Percentiles rank a stretch among this genome's conserved stretches.
Conservation (phyloP, 495 filamentous ascomycete genomes). For the Parathielavia appendiculata region DNA sequence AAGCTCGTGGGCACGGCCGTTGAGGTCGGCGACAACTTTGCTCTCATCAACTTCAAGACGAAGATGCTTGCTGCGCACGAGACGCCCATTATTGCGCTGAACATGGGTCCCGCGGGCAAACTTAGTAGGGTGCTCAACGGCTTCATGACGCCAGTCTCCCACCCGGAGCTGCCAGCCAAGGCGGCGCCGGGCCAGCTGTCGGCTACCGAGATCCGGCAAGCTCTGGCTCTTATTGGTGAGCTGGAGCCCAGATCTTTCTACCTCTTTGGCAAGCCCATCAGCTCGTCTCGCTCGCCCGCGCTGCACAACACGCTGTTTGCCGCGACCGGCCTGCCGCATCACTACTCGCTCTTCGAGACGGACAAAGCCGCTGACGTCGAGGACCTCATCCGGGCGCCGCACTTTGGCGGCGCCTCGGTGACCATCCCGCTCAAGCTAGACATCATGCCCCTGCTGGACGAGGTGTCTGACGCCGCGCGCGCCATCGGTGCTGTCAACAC, state of each 20-base stretch:
- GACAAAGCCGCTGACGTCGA: slow-evolving; percentile 57
- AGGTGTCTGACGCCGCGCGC: slow-evolving; percentile 68
- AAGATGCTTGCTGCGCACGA: slow-evolving; percentile 67
- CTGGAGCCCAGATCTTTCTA: slow-evolving; percentile 74
- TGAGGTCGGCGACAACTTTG: slow-evolving; percentile 76
- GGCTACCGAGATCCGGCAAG: slow-evolving; percentile 78
- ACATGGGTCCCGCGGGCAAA: slow-evolving; percentile 88
- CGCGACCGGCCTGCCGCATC: slow-evolving; percentile 76
- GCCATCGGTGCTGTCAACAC: slow-evolving; percentile 95
- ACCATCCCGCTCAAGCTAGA: slow-evolving; percentile 94
- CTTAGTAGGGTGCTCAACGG: slow-evolving; percentile 83
- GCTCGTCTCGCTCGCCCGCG: slow-evolving; percentile 72
- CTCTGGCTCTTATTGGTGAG: slow-evolving; percentile 71
- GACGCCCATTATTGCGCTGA: slow-evolving; percentile 84
- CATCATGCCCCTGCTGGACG: slow-evolving; percentile 76
- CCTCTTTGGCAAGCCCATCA: slow-evolving; percentile 81
- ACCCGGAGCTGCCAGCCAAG: slow-evolving; percentile 82
- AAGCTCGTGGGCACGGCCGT: slow-evolving; percentile 88
- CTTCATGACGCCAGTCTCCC: slow-evolving; percentile 95
- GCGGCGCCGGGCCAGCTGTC: slow-evolving; percentile 94
- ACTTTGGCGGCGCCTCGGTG: slow-evolving; percentile 90
- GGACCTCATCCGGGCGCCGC: slow-evolving; percentile 59
- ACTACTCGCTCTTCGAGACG: slow-evolving; percentile 79
- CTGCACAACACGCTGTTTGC: slow-evolving; percentile 84
- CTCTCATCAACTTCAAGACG: slow-evolving; percentile 73